Percentiles rank a stretch among this genome's conserved stretches.
These are phyloP conservation scores for Teunomyces pallodes DNA, from an alignment of 805 yeast genomes.

Conservation along the genomic window DNA sequence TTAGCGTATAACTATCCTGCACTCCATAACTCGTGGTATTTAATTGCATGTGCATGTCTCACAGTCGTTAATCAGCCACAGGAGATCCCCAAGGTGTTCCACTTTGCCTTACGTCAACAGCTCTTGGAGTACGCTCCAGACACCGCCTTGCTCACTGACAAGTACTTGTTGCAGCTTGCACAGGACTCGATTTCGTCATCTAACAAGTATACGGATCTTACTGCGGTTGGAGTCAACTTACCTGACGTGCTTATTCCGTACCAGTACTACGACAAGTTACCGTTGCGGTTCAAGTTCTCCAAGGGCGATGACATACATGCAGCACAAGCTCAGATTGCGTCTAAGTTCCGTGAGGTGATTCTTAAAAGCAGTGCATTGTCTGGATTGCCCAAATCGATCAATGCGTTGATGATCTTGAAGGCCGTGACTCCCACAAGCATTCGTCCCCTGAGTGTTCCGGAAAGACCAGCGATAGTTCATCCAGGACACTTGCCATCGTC, in stretches of 20 bases:
- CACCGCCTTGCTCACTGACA: constrained; percentile 29
- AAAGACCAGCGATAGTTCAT: constrained; percentile 25
- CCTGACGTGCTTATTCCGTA: constrained; percentile 43
- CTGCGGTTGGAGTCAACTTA: constrained; percentile 40
- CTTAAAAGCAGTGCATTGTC: constrained; percentile 75
- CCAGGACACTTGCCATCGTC: constrained; percentile 38
- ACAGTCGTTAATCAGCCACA: constrained; percentile 80
- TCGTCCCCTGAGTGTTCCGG: constrained; percentile 22
- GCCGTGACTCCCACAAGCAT: constrained; percentile 58
- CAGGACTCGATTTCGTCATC: constrained; percentile 39
- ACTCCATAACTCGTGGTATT: constrained; percentile 65
- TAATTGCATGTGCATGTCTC: constrained; percentile 76
- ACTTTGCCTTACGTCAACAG: constrained; percentile 57
- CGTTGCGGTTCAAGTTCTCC: constrained; percentile 34
- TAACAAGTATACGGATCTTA: constrained; percentile 35
- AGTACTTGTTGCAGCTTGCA: constrained; percentile 33
- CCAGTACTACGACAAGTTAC: constrained; percentile 35
- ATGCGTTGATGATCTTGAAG: constrained; percentile 64
- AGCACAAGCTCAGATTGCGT: constrained; percentile 38
- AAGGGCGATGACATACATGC: constrained; percentile 34
- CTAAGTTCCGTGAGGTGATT: constrained; percentile 70
- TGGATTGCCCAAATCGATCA: constrained; percentile 85
- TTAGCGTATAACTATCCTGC: constrained; percentile 54
- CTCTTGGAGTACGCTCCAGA: constrained; percentile 31
- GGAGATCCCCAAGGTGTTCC: constrained; percentile 72